Evolutionary conservation across 208 protist genomes (phyloP).

Genomic region (Trichomonas tenax): DNA sequence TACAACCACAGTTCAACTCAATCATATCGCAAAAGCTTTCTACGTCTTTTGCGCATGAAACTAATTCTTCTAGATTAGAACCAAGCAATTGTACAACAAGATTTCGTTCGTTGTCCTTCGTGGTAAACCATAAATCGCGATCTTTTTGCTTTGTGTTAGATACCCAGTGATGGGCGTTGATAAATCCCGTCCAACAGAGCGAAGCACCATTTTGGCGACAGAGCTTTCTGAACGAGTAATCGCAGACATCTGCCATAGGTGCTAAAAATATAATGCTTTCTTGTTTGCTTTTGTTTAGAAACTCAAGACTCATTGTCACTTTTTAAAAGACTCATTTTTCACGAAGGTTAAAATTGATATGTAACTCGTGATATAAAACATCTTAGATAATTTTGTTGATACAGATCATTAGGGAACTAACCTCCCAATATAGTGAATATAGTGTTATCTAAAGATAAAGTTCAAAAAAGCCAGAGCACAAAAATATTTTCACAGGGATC

Average conservation of each 20-base stretch:
- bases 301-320: not conserved
- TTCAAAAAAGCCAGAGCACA: too few species aligned
- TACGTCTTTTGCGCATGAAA: not conserved
- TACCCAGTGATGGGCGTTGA: not conserved
- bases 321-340: too few species aligned
- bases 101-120: slow-evolving; percentile 22
- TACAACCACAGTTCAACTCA: slow-evolving; percentile 44
- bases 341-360: too few species aligned
- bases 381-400: too few species aligned
- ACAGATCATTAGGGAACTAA: too few species aligned
- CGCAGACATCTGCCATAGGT: slow-evolving; percentile 37
- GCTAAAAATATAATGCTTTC: not conserved
- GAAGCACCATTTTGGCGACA: not conserved
- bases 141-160: not conserved
- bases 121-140: not conserved
- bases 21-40: slow-evolving; percentile 28
- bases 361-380: too few species aligned
- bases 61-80: slow-evolving; percentile 19
- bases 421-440: too few species aligned
- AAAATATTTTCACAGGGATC: too few species aligned
- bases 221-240: slow-evolving; percentile 39
- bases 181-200: not conserved
- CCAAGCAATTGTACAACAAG: slow-evolving; percentile 35
- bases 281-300: not conserved
- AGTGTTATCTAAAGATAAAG: too few species aligned